phyloP scores from a whole-genome alignment of 2,329 filamentous ascomycete species.

The Thielaviopsis cerberus region DNA sequence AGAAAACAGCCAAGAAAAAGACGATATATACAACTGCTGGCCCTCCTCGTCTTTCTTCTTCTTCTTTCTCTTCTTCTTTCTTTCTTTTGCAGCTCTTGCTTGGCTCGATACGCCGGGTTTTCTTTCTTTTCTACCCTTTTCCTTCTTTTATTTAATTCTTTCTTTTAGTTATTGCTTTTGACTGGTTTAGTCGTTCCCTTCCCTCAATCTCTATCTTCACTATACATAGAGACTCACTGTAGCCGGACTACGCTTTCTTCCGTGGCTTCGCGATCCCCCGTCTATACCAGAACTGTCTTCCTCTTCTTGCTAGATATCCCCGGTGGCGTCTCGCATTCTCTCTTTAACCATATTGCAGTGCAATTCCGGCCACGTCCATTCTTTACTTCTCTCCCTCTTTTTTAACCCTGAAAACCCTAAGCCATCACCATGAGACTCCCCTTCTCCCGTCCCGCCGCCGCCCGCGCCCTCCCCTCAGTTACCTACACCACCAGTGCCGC shows the following conservation, averaged over 20 bases:
- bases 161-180: not conserved
- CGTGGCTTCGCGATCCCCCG: not conserved
- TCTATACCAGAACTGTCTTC: not conserved
- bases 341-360: not conserved
- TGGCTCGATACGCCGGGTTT: slow-evolving; percentile 9
- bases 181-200: not conserved
- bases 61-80: slow-evolving; percentile 1
- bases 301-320: not conserved
- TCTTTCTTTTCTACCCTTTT: not conserved
- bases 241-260: not conserved
- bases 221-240: not conserved
- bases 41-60: not conserved
- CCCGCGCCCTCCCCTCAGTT: not conserved
- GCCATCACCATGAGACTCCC: slow-evolving; percentile 6
- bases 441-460: not conserved
- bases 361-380: not conserved
- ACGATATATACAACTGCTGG: not conserved
- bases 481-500: not conserved
- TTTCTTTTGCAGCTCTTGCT: slow-evolving; percentile 3
- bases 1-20: not conserved
- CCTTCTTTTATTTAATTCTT: not conserved
- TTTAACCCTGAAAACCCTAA: not conserved
- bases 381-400: not conserved
- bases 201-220: too few species aligned
- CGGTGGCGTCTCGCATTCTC: not conserved